phyloP scores from a whole-genome alignment of 2,329 filamentous ascomycete genomes.

The Keithomyces neogunnii region DNA sequence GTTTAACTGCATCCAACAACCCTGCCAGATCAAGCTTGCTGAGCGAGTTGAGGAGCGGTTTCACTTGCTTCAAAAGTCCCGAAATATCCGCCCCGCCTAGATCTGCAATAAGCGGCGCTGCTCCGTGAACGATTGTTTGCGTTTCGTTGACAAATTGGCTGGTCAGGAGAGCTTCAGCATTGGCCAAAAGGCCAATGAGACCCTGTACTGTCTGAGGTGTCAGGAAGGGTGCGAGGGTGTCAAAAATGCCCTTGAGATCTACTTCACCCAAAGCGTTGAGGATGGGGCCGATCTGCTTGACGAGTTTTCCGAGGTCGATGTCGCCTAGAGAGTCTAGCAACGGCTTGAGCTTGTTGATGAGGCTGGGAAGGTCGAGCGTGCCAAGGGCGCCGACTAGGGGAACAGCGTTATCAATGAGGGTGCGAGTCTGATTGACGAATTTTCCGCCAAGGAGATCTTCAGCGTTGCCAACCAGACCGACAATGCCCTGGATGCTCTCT shows the following conservation, averaged over 20 bases:
- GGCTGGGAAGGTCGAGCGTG: constrained; percentile 23
- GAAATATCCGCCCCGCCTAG: constrained; percentile 28
- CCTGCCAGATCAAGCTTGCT: constrained; percentile 25
- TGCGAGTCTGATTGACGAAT: constrained; percentile 21
- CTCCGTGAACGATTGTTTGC: constrained; percentile 27
- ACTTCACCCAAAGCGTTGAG: constrained; percentile 21
- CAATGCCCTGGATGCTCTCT: constrained; percentile 22
- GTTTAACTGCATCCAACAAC: constrained; percentile 25
- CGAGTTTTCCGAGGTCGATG: constrained; percentile 17
- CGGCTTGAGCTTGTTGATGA: constrained; percentile 21
- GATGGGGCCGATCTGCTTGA: constrained; percentile 20
- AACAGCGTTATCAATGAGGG: constrained; percentile 25
- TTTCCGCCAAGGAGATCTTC: constrained; percentile 23
- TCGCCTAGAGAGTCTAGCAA: constrained; percentile 22
- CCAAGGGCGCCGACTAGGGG: constrained; percentile 27
- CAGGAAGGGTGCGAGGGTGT: constrained; percentile 25
- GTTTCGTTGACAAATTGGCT: constrained; percentile 32
- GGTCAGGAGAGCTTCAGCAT: constrained; percentile 29
- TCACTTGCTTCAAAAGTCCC: constrained; percentile 24
- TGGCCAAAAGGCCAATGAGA: constrained; percentile 25
- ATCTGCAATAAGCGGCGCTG: constrained; percentile 26
- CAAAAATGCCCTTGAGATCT: constrained; percentile 24
- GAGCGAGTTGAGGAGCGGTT: constrained; percentile 27
- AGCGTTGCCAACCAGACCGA: constrained; percentile 25
- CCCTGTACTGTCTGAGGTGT: constrained; percentile 25